Evolutionary conservation across 192 early-diverging fungal genomes (phyloP).

Genomic region (Coemansia sp.): DNA sequence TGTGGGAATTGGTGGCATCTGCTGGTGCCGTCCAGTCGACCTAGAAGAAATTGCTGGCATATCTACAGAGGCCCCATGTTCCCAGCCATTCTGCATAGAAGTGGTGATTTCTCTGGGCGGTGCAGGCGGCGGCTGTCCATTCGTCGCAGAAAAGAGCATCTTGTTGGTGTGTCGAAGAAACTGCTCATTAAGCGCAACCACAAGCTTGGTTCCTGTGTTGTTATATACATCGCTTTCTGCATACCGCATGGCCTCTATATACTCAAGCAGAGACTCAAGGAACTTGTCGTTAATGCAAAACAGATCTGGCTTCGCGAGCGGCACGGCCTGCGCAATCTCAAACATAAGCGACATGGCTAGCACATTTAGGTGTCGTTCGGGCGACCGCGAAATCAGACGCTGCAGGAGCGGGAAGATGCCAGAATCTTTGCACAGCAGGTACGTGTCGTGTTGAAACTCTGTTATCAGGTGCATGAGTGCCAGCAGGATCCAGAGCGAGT

Average conservation of each 20-base stretch:
- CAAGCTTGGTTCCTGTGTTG: conserved; percentile 54
- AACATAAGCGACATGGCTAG: conserved; percentile 57
- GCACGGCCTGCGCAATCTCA: conserved; percentile 50
- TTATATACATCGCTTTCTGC: conserved; percentile 54
- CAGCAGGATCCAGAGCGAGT: conserved; percentile 45
- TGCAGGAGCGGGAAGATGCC: conserved; percentile 50
- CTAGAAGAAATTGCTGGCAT: not conserved
- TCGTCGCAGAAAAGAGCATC: not conserved
- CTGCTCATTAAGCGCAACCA: conserved; percentile 53
- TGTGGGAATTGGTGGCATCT: conserved; percentile 5
- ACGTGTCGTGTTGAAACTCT: conserved; percentile 49
- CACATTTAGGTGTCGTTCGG: conserved; percentile 39
- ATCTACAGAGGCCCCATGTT: no score
- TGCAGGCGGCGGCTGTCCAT: not conserved
- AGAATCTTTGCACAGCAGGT: conserved; percentile 44
- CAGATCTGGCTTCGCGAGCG: conserved; percentile 36
- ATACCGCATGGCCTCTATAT: conserved; percentile 52
- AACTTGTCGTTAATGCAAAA: conserved; percentile 34
- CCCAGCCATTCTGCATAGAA: not conserved
- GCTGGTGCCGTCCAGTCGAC: conserved; percentile 3
- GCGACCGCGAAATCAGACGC: conserved; percentile 20
- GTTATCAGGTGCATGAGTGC: conserved; percentile 42
- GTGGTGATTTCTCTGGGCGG: not conserved
- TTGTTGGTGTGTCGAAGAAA: conserved; percentile 10
- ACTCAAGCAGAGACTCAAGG: conserved; percentile 44